Evolutionary conservation across 2,329 filamentous ascomycete genomes (phyloP), one percentile per base, ranked within the genome.

Genomic region (Phialophora tarda): DNA sequence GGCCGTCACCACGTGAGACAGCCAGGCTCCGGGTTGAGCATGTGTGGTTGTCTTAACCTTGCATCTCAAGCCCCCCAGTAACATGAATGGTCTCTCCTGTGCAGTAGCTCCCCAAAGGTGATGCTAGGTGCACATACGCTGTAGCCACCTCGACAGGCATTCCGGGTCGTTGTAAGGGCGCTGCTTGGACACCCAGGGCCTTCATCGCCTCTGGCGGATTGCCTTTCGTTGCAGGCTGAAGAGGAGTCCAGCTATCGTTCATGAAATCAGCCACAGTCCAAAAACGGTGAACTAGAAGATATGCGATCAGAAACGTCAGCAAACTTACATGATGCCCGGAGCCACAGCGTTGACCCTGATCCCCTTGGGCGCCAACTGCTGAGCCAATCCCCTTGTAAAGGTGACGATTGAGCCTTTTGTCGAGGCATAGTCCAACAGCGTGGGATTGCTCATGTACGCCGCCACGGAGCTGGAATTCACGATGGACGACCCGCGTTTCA

Each of bases 391-490:
- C 12, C 81, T 77, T 0, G 85, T 87, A 69, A 88, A 87, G 0
- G 82, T 82, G 2, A 82, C 79, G 63, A 88, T 86, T 26, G 85
- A 85, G 6, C 84, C 85, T 71, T 88, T 88, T 5, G 84, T 87
- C 10, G 84, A 77, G 2, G 82, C 78, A 70, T 87, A 88, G 73
- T 88, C 86, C 1, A 87, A 72, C 77, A 86, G 82, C 21, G 73
- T 66, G 0, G 75, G 68, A 2, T 82, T 84, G 1, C 85, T 85
- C 63, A 83, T 79, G 75, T 86, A 87, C 1, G 82, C 81, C n/a
- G 83, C 82, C 0, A 83, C 79, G 0, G 84, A 86, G 0, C 83
- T 81, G 1, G 81, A 82, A 75, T 87, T 88, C 75, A 87, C 84
- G 70, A 88, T 87, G 2, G 81, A 83, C 48, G 34, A 68, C 10